Evolutionary conservation across 345 rosid species (phyloP).

Genomic region (Sisymbrium altissimum): DNA sequence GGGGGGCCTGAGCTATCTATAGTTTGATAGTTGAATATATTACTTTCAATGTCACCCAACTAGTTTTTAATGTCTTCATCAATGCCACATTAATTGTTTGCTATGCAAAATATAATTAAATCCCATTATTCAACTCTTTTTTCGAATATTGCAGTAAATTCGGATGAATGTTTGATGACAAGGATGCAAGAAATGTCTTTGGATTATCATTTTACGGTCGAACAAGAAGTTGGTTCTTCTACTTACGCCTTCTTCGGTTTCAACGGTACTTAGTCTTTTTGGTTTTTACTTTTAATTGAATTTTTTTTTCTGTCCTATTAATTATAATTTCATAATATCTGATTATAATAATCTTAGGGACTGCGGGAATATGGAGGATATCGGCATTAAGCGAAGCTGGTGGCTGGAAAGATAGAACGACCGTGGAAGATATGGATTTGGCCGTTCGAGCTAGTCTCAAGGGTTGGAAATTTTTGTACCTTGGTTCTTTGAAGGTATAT

Average conservation of each 20-base stretch:
- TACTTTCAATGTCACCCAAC: constrained; percentile 5
- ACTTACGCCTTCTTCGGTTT: constrained; percentile 93
- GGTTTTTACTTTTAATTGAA: no score
- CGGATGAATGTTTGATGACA: constrained; percentile 95
- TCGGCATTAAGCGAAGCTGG: constrained; percentile 90
- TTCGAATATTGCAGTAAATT: constrained; percentile 51
- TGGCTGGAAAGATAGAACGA: constrained; percentile 99
- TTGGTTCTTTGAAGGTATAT: constrained; percentile 66
- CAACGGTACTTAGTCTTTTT: constrained; percentile 48
- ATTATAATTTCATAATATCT: neutral
- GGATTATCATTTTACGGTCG: constrained; percentile 91
- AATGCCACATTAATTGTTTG: constrained; percentile 13
- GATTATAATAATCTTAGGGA: constrained; percentile 45
- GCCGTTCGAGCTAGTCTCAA: constrained; percentile 97
- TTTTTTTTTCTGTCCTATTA: neutral
- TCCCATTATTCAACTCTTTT: neutral
- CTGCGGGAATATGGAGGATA: constrained; percentile 97
- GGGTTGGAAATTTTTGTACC: constrained; percentile 94
- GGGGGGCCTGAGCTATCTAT: constrained; percentile 13
- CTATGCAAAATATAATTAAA: neutral
- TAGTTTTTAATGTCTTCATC: constrained; percentile 15
- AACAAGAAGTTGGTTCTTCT: constrained; percentile 97
- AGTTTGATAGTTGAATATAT: neutral
- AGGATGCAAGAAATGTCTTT: constrained; percentile 98
- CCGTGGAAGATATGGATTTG: constrained; percentile 98